Evolutionary conservation across 2,329 filamentous ascomycete species (phyloP).

Genomic region (Myriosclerotinia curreyana): DNA sequence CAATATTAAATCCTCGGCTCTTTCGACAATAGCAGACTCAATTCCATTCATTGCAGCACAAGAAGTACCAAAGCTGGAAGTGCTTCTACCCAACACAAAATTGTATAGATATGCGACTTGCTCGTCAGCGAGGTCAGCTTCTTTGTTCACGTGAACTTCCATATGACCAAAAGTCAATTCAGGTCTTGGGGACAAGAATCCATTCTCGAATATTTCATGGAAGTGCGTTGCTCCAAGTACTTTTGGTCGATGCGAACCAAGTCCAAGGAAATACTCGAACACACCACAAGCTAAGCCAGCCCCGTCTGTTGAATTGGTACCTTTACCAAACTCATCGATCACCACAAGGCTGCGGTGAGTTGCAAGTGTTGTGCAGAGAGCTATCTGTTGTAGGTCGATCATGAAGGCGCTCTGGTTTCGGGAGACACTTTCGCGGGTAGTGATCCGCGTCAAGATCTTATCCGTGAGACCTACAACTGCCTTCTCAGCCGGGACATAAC

Average conservation of each 20-base stretch:
- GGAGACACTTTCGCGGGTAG: conserved; percentile 64
- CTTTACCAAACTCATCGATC: conserved; percentile 87
- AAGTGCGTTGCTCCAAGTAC: conserved; percentile 62
- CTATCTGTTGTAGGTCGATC: conserved; percentile 84
- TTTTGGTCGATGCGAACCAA: conserved; percentile 50
- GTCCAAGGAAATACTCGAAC: conserved; percentile 53
- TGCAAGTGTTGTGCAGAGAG: conserved; percentile 69
- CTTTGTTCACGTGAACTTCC: conserved; percentile 61
- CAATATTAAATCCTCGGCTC: conserved; percentile 70
- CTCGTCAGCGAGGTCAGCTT: conserved; percentile 52
- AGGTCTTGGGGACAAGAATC: conserved; percentile 51
- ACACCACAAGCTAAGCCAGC: conserved; percentile 57
- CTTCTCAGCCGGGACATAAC: conserved; percentile 77
- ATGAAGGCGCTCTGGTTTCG: conserved; percentile 61
- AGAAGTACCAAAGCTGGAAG: conserved; percentile 77
- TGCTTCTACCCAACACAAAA: conserved; percentile 63
- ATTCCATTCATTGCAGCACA: conserved; percentile 89
- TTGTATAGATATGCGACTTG: conserved; percentile 75
- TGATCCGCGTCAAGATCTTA: conserved; percentile 83
- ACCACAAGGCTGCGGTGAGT: conserved; percentile 76
- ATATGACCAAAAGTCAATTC: conserved; percentile 65
- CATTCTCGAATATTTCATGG: conserved; percentile 69
- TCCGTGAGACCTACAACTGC: conserved; percentile 85
- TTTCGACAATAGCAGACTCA: conserved; percentile 64
- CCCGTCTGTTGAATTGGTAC: conserved; percentile 57